These are phyloP conservation scores for Fusarium beomiforme DNA, from an alignment of 2,329 filamentous ascomycete genomes.

Conservation along the genomic window DNA sequence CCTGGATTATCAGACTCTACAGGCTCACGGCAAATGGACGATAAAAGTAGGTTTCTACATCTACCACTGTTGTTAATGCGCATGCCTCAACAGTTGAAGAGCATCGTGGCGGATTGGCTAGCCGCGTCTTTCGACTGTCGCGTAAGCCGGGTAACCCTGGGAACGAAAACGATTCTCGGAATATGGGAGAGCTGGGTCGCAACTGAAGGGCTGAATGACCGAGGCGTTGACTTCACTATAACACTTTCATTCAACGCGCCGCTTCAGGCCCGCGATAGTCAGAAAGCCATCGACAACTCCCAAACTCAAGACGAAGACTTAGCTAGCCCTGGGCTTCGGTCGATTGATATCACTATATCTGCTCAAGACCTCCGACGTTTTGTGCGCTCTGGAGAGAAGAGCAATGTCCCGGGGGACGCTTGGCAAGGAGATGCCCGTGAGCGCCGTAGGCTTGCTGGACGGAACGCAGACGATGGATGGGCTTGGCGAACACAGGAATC, in stretches of 20 bases:
- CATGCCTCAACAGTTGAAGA: constrained; percentile 64
- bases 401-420: constrained; percentile 1
- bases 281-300: constrained; percentile 18
- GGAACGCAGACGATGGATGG: constrained; percentile 63
- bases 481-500: constrained; percentile 52
- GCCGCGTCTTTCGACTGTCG: constrained; percentile 66
- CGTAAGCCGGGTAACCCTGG: constrained; percentile 59
- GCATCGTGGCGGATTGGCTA: constrained; percentile 61
- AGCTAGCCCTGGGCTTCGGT: constrained; percentile 47
- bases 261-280: constrained; percentile 24
- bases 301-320: constrained; percentile 24
- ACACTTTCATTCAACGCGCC: constrained; percentile 62
- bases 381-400: constrained; percentile 50
- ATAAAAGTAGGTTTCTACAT: constrained; percentile 52
- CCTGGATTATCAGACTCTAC: constrained; percentile 47
- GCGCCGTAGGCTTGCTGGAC: constrained; percentile 58
- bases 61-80: constrained; percentile 64
- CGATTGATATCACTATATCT: constrained; percentile 63
- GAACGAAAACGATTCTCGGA: constrained; percentile 60
- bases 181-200: constrained; percentile 64
- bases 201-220: constrained; percentile 48
- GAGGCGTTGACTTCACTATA: constrained; percentile 58
- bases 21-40: not conserved
- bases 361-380: constrained; percentile 60
- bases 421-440: constrained; percentile 51